Evolutionary conservation across 139 green algal species (phyloP).

Genomic region (Dunaliella primolecta): DNA sequence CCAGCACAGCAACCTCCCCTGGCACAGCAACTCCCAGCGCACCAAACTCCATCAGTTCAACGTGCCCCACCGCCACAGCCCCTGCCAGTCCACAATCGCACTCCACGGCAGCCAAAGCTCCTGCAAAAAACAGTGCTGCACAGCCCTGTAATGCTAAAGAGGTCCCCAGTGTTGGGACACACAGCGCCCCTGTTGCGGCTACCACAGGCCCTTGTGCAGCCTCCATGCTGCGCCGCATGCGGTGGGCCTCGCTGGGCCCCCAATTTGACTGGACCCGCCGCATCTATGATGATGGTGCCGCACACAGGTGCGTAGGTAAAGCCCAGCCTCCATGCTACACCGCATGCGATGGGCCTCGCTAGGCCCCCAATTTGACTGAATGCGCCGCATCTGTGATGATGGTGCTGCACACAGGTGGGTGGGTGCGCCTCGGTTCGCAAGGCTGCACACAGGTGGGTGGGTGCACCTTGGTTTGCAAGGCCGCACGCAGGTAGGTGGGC

Average conservation of each 20-base stretch:
- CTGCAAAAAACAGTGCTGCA: no score
- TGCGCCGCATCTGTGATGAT: slow-evolving; percentile 55
- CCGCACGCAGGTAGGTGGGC: slow-evolving; percentile 21
- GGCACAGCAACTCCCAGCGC: no score
- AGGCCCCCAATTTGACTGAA: slow-evolving; percentile 82
- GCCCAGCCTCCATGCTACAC: slow-evolving; percentile 55
- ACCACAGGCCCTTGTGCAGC: slow-evolving; percentile 39
- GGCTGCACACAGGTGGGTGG: slow-evolving; percentile 20
- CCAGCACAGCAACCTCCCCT: no score
- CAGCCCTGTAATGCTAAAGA: no score
- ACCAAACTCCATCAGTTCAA: no score
- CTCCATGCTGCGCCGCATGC: slow-evolving; percentile 68
- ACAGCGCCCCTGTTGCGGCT: no score
- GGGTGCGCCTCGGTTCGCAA: no score
- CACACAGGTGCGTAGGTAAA: slow-evolving; percentile 24
- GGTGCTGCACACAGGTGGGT: slow-evolving; percentile 21
- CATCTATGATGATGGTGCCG: slow-evolving; percentile 49
- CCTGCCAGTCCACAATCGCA: no score
- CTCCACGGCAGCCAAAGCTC: no score
- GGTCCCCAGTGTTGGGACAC: no score
- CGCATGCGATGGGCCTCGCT: slow-evolving; percentile 82
- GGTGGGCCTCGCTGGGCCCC: slow-evolving; percentile 79
- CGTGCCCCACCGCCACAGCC: no score
- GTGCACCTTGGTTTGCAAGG: no score
- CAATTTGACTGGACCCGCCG: slow-evolving; percentile 77